Evolutionary conservation across 371 early-diverging fungal species (phyloP).

Genomic region (Mortierella sp.): DNA sequence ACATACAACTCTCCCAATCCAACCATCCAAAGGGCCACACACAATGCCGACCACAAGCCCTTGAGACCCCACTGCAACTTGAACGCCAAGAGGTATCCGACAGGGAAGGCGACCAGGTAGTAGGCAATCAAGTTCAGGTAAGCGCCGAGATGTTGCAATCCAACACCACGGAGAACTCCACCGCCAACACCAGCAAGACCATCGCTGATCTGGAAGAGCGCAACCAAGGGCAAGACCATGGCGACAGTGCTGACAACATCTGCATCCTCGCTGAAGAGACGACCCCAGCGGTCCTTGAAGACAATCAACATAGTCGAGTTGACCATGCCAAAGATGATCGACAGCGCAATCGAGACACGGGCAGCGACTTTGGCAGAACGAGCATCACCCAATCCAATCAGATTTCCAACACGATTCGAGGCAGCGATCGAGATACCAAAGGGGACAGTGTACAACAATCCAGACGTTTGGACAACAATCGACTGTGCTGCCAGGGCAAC

Average conservation of each 20-base stretch:
- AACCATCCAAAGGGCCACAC: constrained; percentile 67
- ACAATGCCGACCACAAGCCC: constrained; percentile 80
- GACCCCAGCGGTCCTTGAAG: constrained; percentile 67
- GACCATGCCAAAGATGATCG: constrained; percentile 47
- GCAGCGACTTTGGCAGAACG: constrained; percentile 48
- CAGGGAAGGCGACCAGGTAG: constrained; percentile 78
- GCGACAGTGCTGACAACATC: constrained; percentile 80
- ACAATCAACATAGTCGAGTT: constrained; percentile 46
- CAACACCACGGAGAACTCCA: constrained; percentile 81
- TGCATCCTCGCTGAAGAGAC: constrained; percentile 78
- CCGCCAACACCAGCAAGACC: constrained; percentile 76
- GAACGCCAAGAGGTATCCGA: constrained; percentile 76
- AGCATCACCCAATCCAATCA: constrained; percentile 66
- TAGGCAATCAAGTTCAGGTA: constrained; percentile 77
- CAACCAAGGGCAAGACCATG: constrained; percentile 79
- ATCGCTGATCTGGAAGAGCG: constrained; percentile 86
- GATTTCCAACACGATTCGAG: constrained; percentile 87
- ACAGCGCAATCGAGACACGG: constrained; percentile 50
- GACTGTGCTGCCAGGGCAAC: constrained; percentile 89
- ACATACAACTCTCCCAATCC: constrained; percentile 59
- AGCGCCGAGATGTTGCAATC: constrained; percentile 80
- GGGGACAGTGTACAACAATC: constrained; percentile 80
- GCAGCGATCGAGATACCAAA: constrained; percentile 82
- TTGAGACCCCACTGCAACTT: constrained; percentile 65
- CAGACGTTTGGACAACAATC: constrained; percentile 79